Base-by-base conservation (phyloP, 148 eudicot species). In the Limonium bicolor region DNA sequence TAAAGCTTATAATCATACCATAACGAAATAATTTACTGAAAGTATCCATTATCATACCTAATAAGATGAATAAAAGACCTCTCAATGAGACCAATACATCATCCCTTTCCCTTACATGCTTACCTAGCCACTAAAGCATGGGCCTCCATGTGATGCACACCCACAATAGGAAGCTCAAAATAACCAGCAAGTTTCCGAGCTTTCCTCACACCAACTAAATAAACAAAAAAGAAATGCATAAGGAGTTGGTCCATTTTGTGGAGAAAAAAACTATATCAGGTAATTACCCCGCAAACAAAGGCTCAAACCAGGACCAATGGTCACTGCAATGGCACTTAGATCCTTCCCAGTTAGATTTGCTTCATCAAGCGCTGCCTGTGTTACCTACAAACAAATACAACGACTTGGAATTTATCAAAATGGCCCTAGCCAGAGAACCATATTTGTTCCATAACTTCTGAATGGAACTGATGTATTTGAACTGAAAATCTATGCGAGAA, bases 71-170 rank as follows among this genome's bases (percentile, higher is more conserved):
- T n/a, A n/a, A n/a, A n/a, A n/a, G n/a, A n/a, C n/a, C n/a, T n/a
- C n/a, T n/a, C n/a, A n/a, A n/a, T n/a, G n/a, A n/a, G n/a, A n/a
- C n/a, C n/a, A n/a, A n/a, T n/a, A n/a, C n/a, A n/a, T n/a, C n/a
- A n/a, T n/a, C n/a, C n/a, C n/a, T n/a, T n/a, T n/a, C n/a, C n/a
- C n/a, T 11, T 12, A 22, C 16, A 54, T 11, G 17, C 30, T 35
- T 80, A 80, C 99, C 99, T 85, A 45, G 93, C 95, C 16, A 90
- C 88, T 58, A 90, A 73, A 62, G 97, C 75, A 61, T 90, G 97
- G 67, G 97, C 97, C 67, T 90, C 97, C 97, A 90, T 90, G 57
- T 90, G 97, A 68, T 90, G 97, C 14, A 90, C 95, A 51, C 82
- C 93, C 52, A 90, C 79, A 25, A 84, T 62, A 35, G 97, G 97